Base-by-base conservation (phyloP, 1,139 yeast genomes). In the Meyerozyma athensensis region DNA sequence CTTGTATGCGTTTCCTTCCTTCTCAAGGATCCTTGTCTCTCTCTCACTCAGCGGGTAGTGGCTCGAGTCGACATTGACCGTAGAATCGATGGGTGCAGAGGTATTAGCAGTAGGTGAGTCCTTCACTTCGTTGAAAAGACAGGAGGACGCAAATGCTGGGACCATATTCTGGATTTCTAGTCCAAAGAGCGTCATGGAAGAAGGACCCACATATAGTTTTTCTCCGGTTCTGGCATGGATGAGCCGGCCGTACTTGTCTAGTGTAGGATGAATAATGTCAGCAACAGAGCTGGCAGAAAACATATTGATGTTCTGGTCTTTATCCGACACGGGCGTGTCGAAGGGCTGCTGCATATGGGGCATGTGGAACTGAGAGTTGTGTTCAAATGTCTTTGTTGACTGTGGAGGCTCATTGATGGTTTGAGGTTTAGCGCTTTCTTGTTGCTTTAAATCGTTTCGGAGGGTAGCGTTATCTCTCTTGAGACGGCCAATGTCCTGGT, bases 141-240 rank as follows among this genome's bases (percentile, higher is more conserved):
- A 34, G 3, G 52, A 46, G 2, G 63, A 45, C 2, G 46, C 50
- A 36, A 52, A 50, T 2, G 63, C 47, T 0, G 74, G 74, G 3
- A 75, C 74, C 68, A 76, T 65, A 41, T 79, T 77, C 52, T 82
- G 86, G 39, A 84, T 82, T 46, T 83, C 92, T 41, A 83, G 62
- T 3, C 90, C 90, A 54, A 83, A 83, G 19, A 83, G 59, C 0
- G 94, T 83, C 90, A 84, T 83, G 1, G 90, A 81, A 0, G 90
- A 81, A 1, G 89, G 80, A 1, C 92, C 94, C 26, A 82, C 86
- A 52, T 82, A 83, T 28, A 82, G 72, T 43, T 79, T 73, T 49
- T 82, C 87, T 3, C 90, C 90, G 1, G 87, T 81, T 43, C 86
- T 64, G 1, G 89, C 80, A 46, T 81, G 83, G 7, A 83, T 79